phyloP scores from a whole-genome alignment of 805 yeast genomes.

The Barnettozyma sucrosica region DNA sequence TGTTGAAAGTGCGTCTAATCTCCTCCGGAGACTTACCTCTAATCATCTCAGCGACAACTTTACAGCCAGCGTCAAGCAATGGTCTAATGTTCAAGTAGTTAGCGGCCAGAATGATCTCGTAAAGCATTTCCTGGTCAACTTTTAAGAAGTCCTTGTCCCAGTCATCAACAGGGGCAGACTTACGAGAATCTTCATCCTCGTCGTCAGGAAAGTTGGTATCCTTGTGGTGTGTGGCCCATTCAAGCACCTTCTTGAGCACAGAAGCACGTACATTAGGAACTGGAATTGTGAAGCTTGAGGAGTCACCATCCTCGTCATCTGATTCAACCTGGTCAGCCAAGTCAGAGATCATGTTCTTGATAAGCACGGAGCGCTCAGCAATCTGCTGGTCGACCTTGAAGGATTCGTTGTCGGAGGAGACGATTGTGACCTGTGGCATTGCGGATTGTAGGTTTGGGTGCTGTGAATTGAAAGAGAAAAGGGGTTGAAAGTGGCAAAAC shows the following conservation, averaged over 20 bases:
- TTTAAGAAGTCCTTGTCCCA: conserved; percentile 94
- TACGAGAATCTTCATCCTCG: conserved; percentile 77
- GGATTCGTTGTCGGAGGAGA: conserved; percentile 76
- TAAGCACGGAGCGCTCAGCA: conserved; percentile 79
- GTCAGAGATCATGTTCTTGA: conserved; percentile 84
- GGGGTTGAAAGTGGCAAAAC: background rate
- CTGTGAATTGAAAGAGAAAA: background rate
- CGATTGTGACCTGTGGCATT: conserved; percentile 41
- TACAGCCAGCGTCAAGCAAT: conserved; percentile 71
- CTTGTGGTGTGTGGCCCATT: conserved; percentile 94
- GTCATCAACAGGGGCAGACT: conserved; percentile 86
- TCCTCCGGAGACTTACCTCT: conserved; percentile 77
- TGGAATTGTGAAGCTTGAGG: conserved; percentile 57
- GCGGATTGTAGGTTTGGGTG: background rate
- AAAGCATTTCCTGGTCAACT: conserved; percentile 88
- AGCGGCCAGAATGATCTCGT: conserved; percentile 77
- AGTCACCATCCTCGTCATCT: conserved; percentile 57
- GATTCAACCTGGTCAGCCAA: conserved; percentile 29
- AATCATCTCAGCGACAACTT: conserved; percentile 79
- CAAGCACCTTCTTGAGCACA: conserved; percentile 84
- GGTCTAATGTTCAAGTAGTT: conserved; percentile 74
- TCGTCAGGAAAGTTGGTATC: conserved; percentile 72
- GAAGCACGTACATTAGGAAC: conserved; percentile 85
- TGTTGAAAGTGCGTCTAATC: conserved; percentile 72
- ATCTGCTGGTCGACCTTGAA: conserved; percentile 75